Evolutionary conservation across 2,329 filamentous ascomycete genomes (phyloP), one percentile per base, ranked within the genome.

Genomic region (Xylaria multiplex): DNA sequence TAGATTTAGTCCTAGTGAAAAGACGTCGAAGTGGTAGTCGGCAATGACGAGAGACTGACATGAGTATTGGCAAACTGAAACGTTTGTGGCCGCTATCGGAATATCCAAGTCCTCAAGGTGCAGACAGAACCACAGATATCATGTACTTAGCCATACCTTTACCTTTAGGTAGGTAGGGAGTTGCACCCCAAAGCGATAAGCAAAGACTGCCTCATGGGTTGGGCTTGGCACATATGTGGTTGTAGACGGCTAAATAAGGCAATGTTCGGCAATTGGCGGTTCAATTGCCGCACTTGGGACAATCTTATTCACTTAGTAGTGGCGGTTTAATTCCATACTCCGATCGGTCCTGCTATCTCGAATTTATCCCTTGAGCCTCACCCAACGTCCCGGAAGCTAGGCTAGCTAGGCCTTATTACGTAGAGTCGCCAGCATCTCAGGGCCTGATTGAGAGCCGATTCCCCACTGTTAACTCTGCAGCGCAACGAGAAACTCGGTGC

Each of bases 191-290:
- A 27, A 43, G 7, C 42, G 56, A 65, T 61, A 57, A 65, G 35
- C 8, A 19, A 19, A n/a, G 16, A 13, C 16, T 35, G 43, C 50
- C 43, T 27, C 22, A 22, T 49, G 59, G 27, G 30, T 22, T 42
- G 32, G 24, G 42, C 30, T 63, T 63, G 60, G 45, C 46, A 22
- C 37, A n/a, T 60, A 65, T 32, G 62, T 67, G 68, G 68, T 58
- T 70, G 56, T 37, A 62, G 37, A 32, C 73, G 72, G 73, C 59
- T 67, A 71, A 49, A 27, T 9, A 66, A 70, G 74, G 74, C 70
- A 75, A 75, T 71, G 62, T 46, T 50, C 74, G 74, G 74, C 70
- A 74, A 73, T 72, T 68, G 54, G 22, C 74, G 74, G 74, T 69
- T 68, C 52, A 58, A 27, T 50, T 50, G 42, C 35, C 37, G 27